phyloP scores from a whole-genome alignment of 805 yeast species.

The Yamadazyma nakazawae region DNA sequence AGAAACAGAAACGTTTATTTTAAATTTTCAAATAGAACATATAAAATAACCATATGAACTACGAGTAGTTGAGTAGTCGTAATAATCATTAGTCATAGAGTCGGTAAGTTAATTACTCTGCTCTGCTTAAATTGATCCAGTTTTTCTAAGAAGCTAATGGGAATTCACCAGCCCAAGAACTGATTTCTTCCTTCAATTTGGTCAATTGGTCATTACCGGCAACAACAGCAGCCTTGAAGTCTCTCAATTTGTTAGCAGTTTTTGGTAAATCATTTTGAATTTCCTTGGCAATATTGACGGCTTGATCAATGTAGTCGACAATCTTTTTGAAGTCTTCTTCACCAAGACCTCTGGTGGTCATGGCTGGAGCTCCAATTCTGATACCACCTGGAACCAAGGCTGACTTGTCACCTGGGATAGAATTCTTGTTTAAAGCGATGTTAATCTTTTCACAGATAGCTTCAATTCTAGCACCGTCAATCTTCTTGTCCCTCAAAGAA shows the following conservation, averaged over 20 bases:
- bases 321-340: conserved; percentile 76
- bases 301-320: conserved; percentile 73
- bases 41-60: conserved; percentile 4
- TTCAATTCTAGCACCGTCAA: conserved; percentile 97
- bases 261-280: conserved; percentile 79
- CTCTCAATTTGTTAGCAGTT: conserved; percentile 93
- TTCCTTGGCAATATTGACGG: conserved; percentile 72
- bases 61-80: conserved; percentile 12
- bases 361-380: conserved; percentile 97
- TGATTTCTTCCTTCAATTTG: conserved; percentile 71
- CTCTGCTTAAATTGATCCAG: not conserved
- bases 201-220: conserved; percentile 64
- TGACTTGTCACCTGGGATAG: conserved; percentile 94
- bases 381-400: conserved; percentile 96
- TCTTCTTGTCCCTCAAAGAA: conserved; percentile 70
- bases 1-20: not conserved
- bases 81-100: conserved; percentile 7
- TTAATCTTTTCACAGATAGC: conserved; percentile 83
- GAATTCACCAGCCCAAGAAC: conserved; percentile 87
- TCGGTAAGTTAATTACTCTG: conserved; percentile 3
- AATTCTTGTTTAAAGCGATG: conserved; percentile 94
- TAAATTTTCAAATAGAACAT: conserved; percentile 2
- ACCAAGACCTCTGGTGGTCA: conserved; percentile 93
- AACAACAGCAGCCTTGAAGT: conserved; percentile 81
- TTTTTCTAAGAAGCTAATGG: conserved; percentile 43